phyloP scores from a whole-genome alignment of 192 early-diverging fungal genomes.

The Coemansia sp. region DNA sequence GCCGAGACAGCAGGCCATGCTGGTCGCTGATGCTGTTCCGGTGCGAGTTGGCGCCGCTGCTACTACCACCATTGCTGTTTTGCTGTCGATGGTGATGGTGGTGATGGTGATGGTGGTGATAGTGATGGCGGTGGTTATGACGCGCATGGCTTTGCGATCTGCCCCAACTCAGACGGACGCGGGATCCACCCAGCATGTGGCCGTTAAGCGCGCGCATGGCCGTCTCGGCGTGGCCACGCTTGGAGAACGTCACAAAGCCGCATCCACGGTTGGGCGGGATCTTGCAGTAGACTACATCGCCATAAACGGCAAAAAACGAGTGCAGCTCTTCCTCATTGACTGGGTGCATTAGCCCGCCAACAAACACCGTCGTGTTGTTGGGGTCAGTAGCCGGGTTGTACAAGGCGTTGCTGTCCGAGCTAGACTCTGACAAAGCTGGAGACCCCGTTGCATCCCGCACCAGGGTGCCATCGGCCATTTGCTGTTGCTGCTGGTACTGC shows the following conservation, averaged over 20 bases:
- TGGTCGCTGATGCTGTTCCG: constrained; percentile 52
- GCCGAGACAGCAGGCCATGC: constrained; percentile 21
- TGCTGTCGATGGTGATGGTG: constrained; percentile 29
- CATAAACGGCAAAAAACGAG: constrained; percentile 81
- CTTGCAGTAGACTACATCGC: constrained; percentile 91
- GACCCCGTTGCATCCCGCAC: constrained; percentile 29
- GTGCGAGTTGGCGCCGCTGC: constrained; percentile 39
- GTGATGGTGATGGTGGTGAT: constrained; percentile 29
- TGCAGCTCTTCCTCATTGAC: constrained; percentile 88
- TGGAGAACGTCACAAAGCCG: constrained; percentile 92
- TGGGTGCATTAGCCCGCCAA: constrained; percentile 83
- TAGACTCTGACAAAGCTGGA: constrained; percentile 33
- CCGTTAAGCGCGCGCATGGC: constrained; percentile 92
- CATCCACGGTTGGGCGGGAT: constrained; percentile 95
- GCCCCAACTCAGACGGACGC: constrained; percentile 74
- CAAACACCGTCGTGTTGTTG: constrained; percentile 96
- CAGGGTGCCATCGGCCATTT: neutral
- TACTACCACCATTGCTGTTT: constrained; percentile 30
- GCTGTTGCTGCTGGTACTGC: neutral
- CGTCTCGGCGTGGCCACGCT: constrained; percentile 80
- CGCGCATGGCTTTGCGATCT: constrained; percentile 54
- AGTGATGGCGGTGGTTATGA: constrained; percentile 46
- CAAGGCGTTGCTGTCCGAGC: constrained; percentile 34
- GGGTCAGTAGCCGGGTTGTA: constrained; percentile 67
- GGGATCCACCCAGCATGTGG: constrained; percentile 74